A percentile compares a stretch with the other conserved stretches of the same genome.
Conservation (phyloP, 192 early-diverging fungal genomes). For the Ambispora gerdemannii region DNA sequence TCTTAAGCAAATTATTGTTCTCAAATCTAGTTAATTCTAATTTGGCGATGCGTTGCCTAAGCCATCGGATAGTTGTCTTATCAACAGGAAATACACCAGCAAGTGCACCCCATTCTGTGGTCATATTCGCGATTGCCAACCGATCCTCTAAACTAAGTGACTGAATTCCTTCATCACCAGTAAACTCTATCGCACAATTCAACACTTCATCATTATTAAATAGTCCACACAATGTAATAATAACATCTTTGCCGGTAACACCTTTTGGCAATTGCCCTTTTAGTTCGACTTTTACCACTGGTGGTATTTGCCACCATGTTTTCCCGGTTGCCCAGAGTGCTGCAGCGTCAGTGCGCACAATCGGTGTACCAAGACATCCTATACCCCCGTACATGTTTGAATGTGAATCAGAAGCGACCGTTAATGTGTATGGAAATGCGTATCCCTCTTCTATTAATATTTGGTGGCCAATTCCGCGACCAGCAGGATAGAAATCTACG, state of each 20-base stretch:
- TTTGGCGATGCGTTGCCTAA: slow-evolving; percentile 57
- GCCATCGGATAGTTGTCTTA: slow-evolving; percentile 69
- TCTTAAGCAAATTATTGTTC: slow-evolving; percentile 56
- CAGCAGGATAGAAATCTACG: slow-evolving; percentile 92
- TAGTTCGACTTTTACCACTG: slow-evolving; percentile 88
- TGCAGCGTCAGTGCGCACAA: slow-evolving; percentile 97
- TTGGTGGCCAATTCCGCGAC: slow-evolving; percentile 97
- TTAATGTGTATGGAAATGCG: slow-evolving; percentile 88
- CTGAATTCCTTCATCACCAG: slow-evolving; percentile 63
- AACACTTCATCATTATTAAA: slow-evolving; percentile 95
- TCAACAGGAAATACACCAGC: slow-evolving; percentile 97
- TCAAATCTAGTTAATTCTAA: slow-evolving; percentile 49
- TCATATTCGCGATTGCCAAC: slow-evolving; percentile 98
- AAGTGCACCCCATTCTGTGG: slow-evolving; percentile 98
- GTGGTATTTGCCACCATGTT: slow-evolving; percentile 99
- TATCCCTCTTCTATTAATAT: slow-evolving; percentile 97
- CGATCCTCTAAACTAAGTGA: slow-evolving; percentile 81
- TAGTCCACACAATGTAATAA: slow-evolving; percentile 87
- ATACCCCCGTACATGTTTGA: slow-evolving; percentile 99
- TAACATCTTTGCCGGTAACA: slow-evolving; percentile 96
- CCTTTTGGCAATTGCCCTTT: slow-evolving; percentile 71
- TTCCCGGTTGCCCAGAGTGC: slow-evolving; percentile 97
- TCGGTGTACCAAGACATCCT: slow-evolving; percentile 91
- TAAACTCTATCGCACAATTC: slow-evolving; percentile 96
- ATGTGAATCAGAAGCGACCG: slow-evolving; percentile 97